Evolutionary conservation across 495 filamentous ascomycete genomes (phyloP), one percentile per base, ranked within the genome.

Genomic region (Glonium stellatum): DNA sequence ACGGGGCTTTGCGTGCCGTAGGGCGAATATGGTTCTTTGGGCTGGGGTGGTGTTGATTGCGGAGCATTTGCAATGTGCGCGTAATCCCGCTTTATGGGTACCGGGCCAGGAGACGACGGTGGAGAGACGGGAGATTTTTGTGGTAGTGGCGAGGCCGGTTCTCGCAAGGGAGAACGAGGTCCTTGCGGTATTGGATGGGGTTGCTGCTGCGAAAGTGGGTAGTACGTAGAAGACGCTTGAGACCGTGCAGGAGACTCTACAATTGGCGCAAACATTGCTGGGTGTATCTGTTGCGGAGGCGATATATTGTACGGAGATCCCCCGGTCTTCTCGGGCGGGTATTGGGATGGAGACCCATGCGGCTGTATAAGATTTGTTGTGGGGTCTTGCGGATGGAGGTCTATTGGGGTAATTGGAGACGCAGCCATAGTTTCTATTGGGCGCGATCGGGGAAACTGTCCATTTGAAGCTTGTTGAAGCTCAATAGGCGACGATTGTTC

Each of bases 101-200:
- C 44, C 1, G 59, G 50, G 13, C 58, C 34, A 18, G 58, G 58
- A 10, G 58, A 60, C 19, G 57, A 55, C 21, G 64, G 56, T 6
- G 65, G 64, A 13, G 61, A 59, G 50, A 63, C 57, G 0, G 64
- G 64, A 6, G 64, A 44, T 27, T 66, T 62, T 23, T 58, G 41
- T 0, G 65, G 47, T 19, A 61, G 54, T 11, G 57, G 39, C 4
- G 54, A 50, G 13, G 44, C 13, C 10, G 52, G 36, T 12, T 37
- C 25, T 34, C 23, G 59, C 3, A 55, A 59, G 19, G 37, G 42
- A 36, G 63, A 51, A 18, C 62, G 23, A 39, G 48, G 55, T 54
- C 39, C 22, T 55, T 42, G n/a, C 3, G 41, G 22, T 54, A 54
- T 44, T 44, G 39, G 13, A 4, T 44, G 18, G 10, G 39, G 13